Base-by-base conservation (phyloP, 2,329 filamentous ascomycete genomes). In the Tolypocladium guangdongense region DNA sequence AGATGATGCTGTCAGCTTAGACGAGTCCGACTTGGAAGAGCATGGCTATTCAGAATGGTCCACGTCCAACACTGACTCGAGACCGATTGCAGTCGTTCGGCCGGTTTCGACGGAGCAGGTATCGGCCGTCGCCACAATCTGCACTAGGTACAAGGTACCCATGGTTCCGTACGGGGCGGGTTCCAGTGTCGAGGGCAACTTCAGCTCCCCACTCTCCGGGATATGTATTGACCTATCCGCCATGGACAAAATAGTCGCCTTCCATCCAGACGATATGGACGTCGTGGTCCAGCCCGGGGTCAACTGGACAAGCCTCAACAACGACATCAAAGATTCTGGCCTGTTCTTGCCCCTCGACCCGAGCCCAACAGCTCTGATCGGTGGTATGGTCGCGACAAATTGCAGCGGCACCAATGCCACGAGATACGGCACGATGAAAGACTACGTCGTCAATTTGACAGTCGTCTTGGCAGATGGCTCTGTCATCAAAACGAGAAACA, bases 121-220 rank as follows among this genome's bases (percentile, higher is more conserved):
- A 2, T 80, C 78, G 0, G 64, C 71, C 38, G 81, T 88, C 54
- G 84, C 82, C 4, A 76, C 75, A 59, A 71, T 84, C 32, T 88
- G 86, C 65, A 71, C 76, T 62, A 78, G 77, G 57, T 76, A 82
- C 64, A 78, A 71, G 36, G 78, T 88, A 48, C 86, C 86, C 5
- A 87, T 88, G 76, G 87, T 87, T 1, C 82, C 83, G 0, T 90
- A 87, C 63, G 87, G 84, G 3, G 88, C 88, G 6, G 88, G 88
- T 14, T 83, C 84, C 0, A 87, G 80, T 58, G 71, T 89, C 0
- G 86, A 90, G 64, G 86, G 81, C 41, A 87, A 87, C 62, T 87
- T 87, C 63, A 81, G 82, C 1, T 80, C 84, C 5, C 83, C 84
- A 0, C 75, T 78, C 58, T 82, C 83, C 1, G 86, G 86, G 0